Evolutionary conservation across 306 rosid species (phyloP).

Genomic region (Sechiopsis laciniata): DNA sequence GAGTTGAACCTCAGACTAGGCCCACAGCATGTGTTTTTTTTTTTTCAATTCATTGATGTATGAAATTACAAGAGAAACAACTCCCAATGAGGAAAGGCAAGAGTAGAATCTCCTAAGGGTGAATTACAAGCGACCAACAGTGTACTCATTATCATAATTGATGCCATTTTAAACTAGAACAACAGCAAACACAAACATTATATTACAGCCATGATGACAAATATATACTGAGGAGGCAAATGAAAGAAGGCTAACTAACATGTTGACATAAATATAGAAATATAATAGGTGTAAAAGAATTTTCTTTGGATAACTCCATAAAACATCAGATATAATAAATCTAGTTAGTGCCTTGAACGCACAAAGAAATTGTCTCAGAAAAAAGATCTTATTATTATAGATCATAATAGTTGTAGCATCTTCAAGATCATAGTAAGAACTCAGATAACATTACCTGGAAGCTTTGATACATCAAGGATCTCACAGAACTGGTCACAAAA

Average conservation of each 20-base stretch:
- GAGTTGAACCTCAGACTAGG: constrained; percentile 7
- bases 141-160: neutral
- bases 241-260: neutral
- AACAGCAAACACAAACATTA: neutral
- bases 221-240: neutral
- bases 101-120: too few species aligned
- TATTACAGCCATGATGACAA: neutral
- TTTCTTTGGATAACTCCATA: neutral
- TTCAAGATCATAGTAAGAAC: constrained; percentile 1
- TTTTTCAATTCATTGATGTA: too few species aligned
- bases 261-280: neutral
- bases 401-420: neutral
- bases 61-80: too few species aligned
- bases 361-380: neutral
- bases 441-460: constrained; percentile 61
- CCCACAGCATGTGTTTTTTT: too few species aligned
- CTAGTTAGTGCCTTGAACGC: neutral
- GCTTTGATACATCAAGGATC: constrained; percentile 73
- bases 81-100: too few species aligned
- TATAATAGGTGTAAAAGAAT: neutral
- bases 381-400: neutral
- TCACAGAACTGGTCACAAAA: constrained; percentile 94
- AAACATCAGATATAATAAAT: neutral
- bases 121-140: neutral
- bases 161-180: constrained; percentile 9